Evolutionary conservation across 164 flowering plant genomes (phyloP), one percentile per base, ranked within the genome.

Genomic region (Euptelea pleiosperma): DNA sequence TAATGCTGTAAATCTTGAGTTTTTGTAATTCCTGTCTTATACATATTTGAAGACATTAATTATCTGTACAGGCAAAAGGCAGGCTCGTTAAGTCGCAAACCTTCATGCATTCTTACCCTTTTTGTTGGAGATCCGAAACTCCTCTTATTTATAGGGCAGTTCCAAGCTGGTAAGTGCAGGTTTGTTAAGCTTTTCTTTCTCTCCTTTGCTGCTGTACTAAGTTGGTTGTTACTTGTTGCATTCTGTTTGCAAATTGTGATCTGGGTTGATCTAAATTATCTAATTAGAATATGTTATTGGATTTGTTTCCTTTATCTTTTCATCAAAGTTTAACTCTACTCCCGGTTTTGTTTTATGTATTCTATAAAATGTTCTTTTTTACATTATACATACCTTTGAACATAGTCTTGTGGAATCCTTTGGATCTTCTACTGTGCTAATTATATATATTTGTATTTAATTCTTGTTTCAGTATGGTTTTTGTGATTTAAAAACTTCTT

Each of bases 81-180:
- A 82, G 91, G 72, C 91, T 94, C 50, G 82, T 94, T 29, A 85
- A 88, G 62, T 61, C 70, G 56, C 95, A 88, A 55, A 88, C 77
- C 67, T 75, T 78, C 47, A 80, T 68, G 11, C 99, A 94, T 69
- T 76, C 84, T 57, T 94, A 94, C 69, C 99, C 97, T 9, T 94
- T 79, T 58, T 94, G 99, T 67, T 84, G 87, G 86, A 88, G 99
- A 73, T 94, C 99, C 33, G 94, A 91, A 12, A 94, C 91, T 22
- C 99, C 99, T 65, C 99, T 94, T 47, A 77, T 94, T 29, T 91
- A 94, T 62, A 79, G 97, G 71, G 99, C 99, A 60, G 97, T 94
- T 70, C 99, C 97, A 34, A 94, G 91, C 77, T 94, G 99, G 97
- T 87, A 81, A 42, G 67, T 52, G 19, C 34, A 14, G 24, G 9